These are phyloP conservation scores for Didymella segeticola DNA, from an alignment of 2,329 filamentous ascomycete genomes.

Conservation along the genomic window DNA sequence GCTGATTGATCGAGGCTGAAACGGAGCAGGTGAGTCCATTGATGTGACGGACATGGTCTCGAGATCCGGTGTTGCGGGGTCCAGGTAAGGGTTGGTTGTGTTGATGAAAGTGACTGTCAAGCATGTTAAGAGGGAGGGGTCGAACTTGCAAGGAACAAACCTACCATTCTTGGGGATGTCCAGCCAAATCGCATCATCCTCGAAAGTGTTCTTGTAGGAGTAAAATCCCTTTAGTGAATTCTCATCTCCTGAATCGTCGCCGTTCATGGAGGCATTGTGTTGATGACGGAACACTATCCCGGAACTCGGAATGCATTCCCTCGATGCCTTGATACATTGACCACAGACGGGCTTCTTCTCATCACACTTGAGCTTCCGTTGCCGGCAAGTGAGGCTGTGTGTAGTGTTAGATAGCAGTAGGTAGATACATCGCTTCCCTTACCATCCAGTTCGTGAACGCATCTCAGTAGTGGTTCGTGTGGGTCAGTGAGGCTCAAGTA, in stretches of 20 bases:
- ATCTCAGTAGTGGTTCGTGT: slow-evolving; percentile 30
- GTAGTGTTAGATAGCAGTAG: slow-evolving; percentile 11
- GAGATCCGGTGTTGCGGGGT: slow-evolving; percentile 49
- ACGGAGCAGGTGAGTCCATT: slow-evolving; percentile 41
- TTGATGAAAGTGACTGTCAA: slow-evolving; percentile 65
- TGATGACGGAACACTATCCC: slow-evolving; percentile 72
- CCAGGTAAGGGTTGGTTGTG: slow-evolving; percentile 67
- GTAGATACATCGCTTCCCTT: slow-evolving; percentile 23
- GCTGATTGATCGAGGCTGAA: slow-evolving; percentile 34
- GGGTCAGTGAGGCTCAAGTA: slow-evolving; percentile 21
- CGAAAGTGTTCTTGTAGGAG: slow-evolving; percentile 70
- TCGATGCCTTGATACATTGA: slow-evolving; percentile 66
- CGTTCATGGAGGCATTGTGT: slow-evolving; percentile 73
- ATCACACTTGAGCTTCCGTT: slow-evolving; percentile 70
- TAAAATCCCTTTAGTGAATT: slow-evolving; percentile 66
- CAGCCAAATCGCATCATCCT: slow-evolving; percentile 66
- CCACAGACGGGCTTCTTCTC: slow-evolving; percentile 67
- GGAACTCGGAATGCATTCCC: slow-evolving; percentile 67
- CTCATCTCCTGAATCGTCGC: slow-evolving; percentile 52
- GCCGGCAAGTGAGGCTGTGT: slow-evolving; percentile 60
- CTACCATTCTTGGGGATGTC: slow-evolving; percentile 65
- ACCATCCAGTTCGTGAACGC: slow-evolving; percentile 52
- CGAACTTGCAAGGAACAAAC: slow-evolving; percentile 15
- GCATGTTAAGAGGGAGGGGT: slow-evolving; percentile 16
- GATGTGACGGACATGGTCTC: slow-evolving; percentile 43